Conservation (phyloP, 2,329 filamentous ascomycete species). For the Aspergillus sclerotialis region DNA sequence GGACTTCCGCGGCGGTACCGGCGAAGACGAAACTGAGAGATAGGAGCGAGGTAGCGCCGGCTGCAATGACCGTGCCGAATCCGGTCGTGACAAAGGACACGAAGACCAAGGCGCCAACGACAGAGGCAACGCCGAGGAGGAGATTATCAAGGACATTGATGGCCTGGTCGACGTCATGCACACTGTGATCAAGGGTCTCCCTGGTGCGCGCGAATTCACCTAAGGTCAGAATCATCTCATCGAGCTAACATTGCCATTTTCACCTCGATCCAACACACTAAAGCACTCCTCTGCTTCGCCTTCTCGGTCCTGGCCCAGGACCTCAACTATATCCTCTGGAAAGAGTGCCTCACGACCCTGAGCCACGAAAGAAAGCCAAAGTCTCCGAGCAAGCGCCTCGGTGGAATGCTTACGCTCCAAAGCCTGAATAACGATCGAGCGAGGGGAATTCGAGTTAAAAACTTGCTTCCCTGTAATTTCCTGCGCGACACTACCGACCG, state of each 20-base stretch:
- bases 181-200: constrained; percentile 82
- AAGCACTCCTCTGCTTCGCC: constrained; percentile 84
- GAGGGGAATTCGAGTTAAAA: constrained; percentile 84
- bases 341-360: constrained; percentile 77
- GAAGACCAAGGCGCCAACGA: constrained; percentile 79
- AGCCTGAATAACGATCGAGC: constrained; percentile 82
- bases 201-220: constrained; percentile 77
- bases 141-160: constrained; percentile 86
- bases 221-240: constrained; percentile 88
- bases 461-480: constrained; percentile 95
- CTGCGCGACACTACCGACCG: constrained; percentile 85
- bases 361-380: constrained; percentile 97
- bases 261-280: constrained; percentile 69
- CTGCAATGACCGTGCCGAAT: constrained; percentile 78
- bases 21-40: constrained; percentile 97
- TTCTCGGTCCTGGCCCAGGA: constrained; percentile 68
- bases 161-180: constrained; percentile 96
- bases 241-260: constrained; percentile 91
- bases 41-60: constrained; percentile 82
- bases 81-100: constrained; percentile 82
- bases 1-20: constrained; percentile 82
- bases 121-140: constrained; percentile 69
- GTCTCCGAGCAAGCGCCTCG: constrained; percentile 84
- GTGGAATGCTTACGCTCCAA: constrained; percentile 77
- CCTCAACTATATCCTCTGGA: constrained; percentile 76